Evolutionary conservation across 2,329 filamentous ascomycete species (phyloP).

Genomic region (Ceratocystis cacaofunesta): DNA sequence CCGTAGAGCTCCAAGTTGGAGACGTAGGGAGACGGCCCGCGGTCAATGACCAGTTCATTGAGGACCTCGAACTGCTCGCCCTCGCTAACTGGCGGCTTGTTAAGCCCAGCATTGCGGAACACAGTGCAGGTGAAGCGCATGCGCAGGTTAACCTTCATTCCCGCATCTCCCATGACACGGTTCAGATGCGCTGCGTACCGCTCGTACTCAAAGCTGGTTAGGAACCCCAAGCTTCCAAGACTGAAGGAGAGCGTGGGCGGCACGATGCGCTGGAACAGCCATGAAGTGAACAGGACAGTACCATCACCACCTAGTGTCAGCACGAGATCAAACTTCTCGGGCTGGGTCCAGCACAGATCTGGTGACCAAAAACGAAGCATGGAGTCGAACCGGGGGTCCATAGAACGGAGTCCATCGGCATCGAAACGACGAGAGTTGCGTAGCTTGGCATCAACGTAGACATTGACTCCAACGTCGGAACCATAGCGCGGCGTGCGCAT

Average conservation of each 20-base stretch:
- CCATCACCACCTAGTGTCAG: conserved; percentile 76
- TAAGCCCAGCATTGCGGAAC: conserved; percentile 52
- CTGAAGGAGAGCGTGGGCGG: conserved; percentile 75
- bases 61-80: conserved; percentile 95
- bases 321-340: conserved; percentile 91
- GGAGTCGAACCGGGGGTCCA: conserved; percentile 59
- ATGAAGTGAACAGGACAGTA: conserved; percentile 75
- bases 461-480: conserved; percentile 78
- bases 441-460: conserved; percentile 96
- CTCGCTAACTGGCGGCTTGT: conserved; percentile 50
- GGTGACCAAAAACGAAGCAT: conserved; percentile 96
- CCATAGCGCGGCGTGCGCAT: conserved; percentile 80
- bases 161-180: conserved; percentile 80
- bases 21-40: conserved; percentile 89
- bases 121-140: conserved; percentile 99
- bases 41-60: conserved; percentile 96
- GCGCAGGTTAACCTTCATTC: conserved; percentile 92
- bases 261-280: conserved; percentile 82
- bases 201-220: conserved; percentile 77
- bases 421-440: conserved; percentile 79
- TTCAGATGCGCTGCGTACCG: conserved; percentile 77
- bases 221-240: conserved; percentile 71
- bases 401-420: conserved; percentile 52
- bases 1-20: conserved; percentile 94
- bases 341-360: conserved; percentile 83